Conservation (phyloP, 75 land plant species). For the Isoetes taiwanensis region DNA sequence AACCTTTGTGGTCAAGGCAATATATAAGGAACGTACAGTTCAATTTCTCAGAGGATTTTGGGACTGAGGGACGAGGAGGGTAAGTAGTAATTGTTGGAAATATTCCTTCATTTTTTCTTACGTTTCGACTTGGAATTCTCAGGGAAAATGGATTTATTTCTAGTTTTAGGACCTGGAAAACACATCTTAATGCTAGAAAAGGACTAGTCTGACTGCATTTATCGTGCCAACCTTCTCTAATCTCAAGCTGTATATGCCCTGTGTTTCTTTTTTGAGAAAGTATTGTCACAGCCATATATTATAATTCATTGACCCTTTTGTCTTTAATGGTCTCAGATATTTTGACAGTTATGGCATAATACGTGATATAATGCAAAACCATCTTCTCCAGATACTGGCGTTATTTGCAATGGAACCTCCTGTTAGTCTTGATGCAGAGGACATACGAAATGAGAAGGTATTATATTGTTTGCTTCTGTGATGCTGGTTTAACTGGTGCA, state of each 20-base stretch:
- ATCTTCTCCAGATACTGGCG: conserved; percentile 81
- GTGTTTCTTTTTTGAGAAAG: too few relatives aligned
- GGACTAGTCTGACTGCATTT: too few relatives aligned
- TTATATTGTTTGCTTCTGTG: background rate
- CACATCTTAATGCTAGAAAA: background rate
- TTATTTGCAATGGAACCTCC: conserved; percentile 98
- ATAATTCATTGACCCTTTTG: background rate
- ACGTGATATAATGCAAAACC: conserved; percentile 93
- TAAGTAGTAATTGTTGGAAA: conserved; percentile 22
- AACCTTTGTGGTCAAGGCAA: conserved; percentile 92
- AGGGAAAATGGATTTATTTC: background rate
- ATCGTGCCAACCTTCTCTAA: too few relatives aligned
- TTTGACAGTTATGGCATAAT: conserved; percentile 91
- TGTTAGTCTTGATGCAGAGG: conserved; percentile 85
- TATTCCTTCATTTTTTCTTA: background rate
- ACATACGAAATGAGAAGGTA: conserved; percentile 95
- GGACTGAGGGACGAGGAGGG: conserved; percentile 99
- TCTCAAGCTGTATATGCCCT: too few relatives aligned
- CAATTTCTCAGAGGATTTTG: conserved; percentile 95
- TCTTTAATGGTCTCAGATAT: conserved; percentile 39
- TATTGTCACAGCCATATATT: too few relatives aligned
- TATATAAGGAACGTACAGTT: conserved; percentile 94
- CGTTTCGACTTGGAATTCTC: background rate
- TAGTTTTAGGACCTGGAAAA: background rate
- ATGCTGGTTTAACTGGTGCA: background rate